Conservation (phyloP, 768 basidiomycete species). For the Lyophyllum atratum region DNA sequence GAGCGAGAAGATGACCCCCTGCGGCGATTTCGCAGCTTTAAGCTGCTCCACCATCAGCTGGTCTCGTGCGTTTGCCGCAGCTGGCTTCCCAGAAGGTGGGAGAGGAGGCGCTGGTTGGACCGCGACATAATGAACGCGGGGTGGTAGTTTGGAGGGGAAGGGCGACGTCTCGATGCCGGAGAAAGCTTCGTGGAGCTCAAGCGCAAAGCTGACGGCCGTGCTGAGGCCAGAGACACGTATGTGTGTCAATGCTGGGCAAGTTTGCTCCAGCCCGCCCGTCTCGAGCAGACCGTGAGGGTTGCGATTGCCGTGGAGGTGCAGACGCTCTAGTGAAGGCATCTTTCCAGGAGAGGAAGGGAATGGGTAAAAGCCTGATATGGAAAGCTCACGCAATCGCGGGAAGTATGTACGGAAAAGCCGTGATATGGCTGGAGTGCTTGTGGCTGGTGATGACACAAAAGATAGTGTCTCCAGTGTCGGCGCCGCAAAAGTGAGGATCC, state of each 20-base stretch:
- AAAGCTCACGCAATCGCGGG: slow-evolving; percentile 41
- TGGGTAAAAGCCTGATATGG: slow-evolving; percentile 51
- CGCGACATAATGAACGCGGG: slow-evolving; percentile 20
- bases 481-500: slow-evolving; percentile 37
- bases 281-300: slow-evolving; percentile 51
- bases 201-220: slow-evolving; percentile 40
- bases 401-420: slow-evolving; percentile 43
- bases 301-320: slow-evolving; percentile 51
- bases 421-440: slow-evolving; percentile 41
- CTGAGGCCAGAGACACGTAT: slow-evolving; percentile 45
- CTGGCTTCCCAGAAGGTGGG: slow-evolving; percentile 6
- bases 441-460: slow-evolving; percentile 34
- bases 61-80: slow-evolving; percentile 24
- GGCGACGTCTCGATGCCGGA: slow-evolving; percentile 10
- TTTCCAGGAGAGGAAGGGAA: slow-evolving; percentile 38
- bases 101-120: slow-evolving; percentile 30
- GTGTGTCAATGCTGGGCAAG: slow-evolving; percentile 40
- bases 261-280: slow-evolving; percentile 34
- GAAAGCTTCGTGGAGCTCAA: slow-evolving; percentile 40
- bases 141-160: slow-evolving; percentile 28
- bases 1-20: slow-evolving; percentile 8
- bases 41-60: slow-evolving; percentile 30
- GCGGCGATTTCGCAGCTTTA: slow-evolving; percentile 13
- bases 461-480: slow-evolving; percentile 44
- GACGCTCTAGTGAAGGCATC: slow-evolving; percentile 39